A percentile compares a stretch with the other conserved stretches of the same genome.
These are phyloP conservation scores for Cardamine resedifolia DNA, from an alignment of 345 rosid genomes.

Conservation along the genomic window DNA sequence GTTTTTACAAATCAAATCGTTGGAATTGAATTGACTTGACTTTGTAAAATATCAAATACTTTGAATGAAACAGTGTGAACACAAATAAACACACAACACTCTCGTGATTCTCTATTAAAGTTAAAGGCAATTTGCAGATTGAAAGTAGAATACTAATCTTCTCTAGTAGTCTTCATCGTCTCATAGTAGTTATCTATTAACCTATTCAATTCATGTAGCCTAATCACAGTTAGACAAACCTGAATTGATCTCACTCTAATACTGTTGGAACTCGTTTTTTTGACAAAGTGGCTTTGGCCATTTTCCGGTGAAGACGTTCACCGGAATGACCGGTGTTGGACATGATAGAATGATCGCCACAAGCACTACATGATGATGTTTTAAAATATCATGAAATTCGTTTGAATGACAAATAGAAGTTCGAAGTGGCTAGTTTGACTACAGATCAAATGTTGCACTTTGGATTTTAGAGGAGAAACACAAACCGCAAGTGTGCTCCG, in stretches of 20 bases:
- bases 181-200: not conserved
- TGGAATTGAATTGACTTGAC: constrained; percentile 1
- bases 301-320: no score
- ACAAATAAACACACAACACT: not conserved
- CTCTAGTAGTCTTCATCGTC: not conserved
- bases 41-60: constrained; percentile 16
- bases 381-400: no score
- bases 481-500: no score
- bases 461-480: no score
- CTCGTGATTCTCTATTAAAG: constrained; percentile 30
- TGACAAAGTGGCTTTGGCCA: no score
- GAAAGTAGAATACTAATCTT: constrained; percentile 4
- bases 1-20: constrained; percentile 22
- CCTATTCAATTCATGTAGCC: not conserved
- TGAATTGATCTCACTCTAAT: not conserved
- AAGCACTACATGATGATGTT: no score
- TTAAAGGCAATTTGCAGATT: not conserved
- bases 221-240: not conserved
- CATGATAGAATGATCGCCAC: no score
- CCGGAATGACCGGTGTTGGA: no score
- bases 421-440: no score
- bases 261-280: no score
- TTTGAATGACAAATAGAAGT: no score
- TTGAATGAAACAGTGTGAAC: constrained; percentile 2
- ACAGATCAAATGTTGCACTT: no score